Evolutionary conservation across 2,329 filamentous ascomycete species (phyloP).

Genomic region (Colletotrichum costaricense): DNA sequence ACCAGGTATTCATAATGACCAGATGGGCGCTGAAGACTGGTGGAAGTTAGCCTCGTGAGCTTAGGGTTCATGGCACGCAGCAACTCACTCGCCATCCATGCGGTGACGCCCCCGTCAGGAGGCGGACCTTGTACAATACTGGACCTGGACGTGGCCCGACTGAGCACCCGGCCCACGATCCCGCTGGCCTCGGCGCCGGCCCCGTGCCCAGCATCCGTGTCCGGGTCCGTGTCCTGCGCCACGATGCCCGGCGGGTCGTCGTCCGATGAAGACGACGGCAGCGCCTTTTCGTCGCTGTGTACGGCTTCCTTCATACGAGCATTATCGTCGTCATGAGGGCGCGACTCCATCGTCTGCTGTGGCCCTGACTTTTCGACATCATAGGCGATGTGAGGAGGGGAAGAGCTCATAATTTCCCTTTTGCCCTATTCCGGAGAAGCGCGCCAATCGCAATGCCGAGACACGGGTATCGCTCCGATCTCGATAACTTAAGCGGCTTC

Average conservation of each 20-base stretch:
- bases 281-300: background rate
- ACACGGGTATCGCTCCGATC: background rate
- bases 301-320: background rate
- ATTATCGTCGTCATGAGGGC: background rate
- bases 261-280: constrained; percentile 1
- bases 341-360: background rate
- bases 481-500: background rate
- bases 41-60: background rate
- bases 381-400: background rate
- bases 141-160: constrained; percentile 52
- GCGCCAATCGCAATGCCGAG: background rate
- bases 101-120: constrained; percentile 60
- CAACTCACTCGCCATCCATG: constrained; percentile 59
- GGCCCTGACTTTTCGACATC: background rate
- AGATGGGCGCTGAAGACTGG: constrained; percentile 54
- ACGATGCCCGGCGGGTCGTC: background rate
- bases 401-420: background rate
- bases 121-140: constrained; percentile 58
- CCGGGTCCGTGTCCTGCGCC: background rate
- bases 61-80: background rate
- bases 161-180: constrained; percentile 51
- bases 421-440: background rate
- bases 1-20: constrained; percentile 63
- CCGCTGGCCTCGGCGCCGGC: constrained; percentile 27
- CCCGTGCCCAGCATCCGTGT: background rate